Conservation (phyloP, 1,284 basidiomycete genomes). For the Naganishia albida region DNA sequence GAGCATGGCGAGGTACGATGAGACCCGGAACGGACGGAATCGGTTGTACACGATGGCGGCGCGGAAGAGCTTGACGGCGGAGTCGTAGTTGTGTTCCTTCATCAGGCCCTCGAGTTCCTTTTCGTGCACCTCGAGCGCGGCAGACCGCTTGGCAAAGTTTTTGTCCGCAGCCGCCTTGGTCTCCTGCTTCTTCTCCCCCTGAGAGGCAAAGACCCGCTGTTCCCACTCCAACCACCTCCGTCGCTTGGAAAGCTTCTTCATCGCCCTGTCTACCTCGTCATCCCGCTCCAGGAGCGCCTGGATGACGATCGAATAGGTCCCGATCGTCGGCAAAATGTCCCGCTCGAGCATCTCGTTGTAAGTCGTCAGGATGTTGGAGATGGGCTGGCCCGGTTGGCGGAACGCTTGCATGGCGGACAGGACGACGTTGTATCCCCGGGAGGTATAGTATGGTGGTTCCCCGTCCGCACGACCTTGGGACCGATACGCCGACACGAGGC, state of each 20-base stretch:
- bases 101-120: slow-evolving; percentile 55
- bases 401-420: slow-evolving; percentile 61
- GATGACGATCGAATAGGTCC: slow-evolving; percentile 72
- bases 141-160: not conserved
- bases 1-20: slow-evolving; percentile 63
- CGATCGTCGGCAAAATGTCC: slow-evolving; percentile 65
- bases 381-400: slow-evolving; percentile 61
- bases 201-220: not conserved
- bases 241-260: slow-evolving; percentile 43
- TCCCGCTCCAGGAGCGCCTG: slow-evolving; percentile 71
- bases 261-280: slow-evolving; percentile 62
- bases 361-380: slow-evolving; percentile 65
- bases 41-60: slow-evolving; percentile 55
- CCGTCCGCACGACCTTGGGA: slow-evolving; percentile 7
- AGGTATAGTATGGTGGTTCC: slow-evolving; percentile 40
- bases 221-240: slow-evolving; percentile 29
- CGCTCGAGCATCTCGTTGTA: slow-evolving; percentile 75
- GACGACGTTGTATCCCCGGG: slow-evolving; percentile 66
- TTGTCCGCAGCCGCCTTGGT: not conserved
- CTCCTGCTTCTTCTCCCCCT: not conserved
- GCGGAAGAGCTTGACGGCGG: slow-evolving; percentile 72
- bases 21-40: slow-evolving; percentile 50
- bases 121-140: slow-evolving; percentile 8
- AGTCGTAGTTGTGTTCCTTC: slow-evolving; percentile 68
- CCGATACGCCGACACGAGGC: slow-evolving; percentile 19